Percentiles rank a stretch among this genome's conserved stretches.
phyloP scores from a whole-genome alignment of 257 asterid species.

The Rauvolfia tetraphylla region DNA sequence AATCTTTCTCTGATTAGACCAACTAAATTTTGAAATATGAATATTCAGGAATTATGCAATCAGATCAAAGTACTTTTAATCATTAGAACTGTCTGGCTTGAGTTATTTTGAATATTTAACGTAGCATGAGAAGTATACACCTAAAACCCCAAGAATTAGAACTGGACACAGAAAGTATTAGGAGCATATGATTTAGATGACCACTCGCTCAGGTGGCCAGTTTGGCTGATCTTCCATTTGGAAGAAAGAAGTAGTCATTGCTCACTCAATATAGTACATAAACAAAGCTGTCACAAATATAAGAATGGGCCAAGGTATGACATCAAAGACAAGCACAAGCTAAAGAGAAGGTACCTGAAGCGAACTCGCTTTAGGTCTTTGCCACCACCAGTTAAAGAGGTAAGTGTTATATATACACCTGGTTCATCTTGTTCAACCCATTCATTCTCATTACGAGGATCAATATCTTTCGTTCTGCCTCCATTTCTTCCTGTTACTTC shows the following conservation, averaged over 20 bases:
- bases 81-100: neutral
- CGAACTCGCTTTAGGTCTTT: constrained; percentile 95
- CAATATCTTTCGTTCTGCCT: constrained; percentile 65
- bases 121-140: neutral
- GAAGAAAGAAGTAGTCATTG: neutral
- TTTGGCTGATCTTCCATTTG: neutral
- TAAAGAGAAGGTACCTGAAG: constrained; percentile 64
- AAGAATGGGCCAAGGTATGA: neutral
- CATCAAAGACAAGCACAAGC: constrained; percentile 7
- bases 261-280: neutral
- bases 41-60: neutral
- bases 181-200: neutral
- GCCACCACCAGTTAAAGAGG: constrained; percentile 86
- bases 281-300: neutral
- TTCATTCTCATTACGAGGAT: constrained; percentile 65
- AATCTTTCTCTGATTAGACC: neutral
- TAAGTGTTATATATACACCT: constrained; percentile 92
- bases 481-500: constrained; percentile 59
- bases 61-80: neutral
- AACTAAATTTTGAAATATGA: neutral
- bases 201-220: neutral
- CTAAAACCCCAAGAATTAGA: neutral
- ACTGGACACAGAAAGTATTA: no score
- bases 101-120: neutral
- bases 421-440: constrained; percentile 99